These are phyloP conservation scores for Phytophthora nicotianae DNA, from an alignment of 352 stramenopile genomes.

Conservation along the genomic window DNA sequence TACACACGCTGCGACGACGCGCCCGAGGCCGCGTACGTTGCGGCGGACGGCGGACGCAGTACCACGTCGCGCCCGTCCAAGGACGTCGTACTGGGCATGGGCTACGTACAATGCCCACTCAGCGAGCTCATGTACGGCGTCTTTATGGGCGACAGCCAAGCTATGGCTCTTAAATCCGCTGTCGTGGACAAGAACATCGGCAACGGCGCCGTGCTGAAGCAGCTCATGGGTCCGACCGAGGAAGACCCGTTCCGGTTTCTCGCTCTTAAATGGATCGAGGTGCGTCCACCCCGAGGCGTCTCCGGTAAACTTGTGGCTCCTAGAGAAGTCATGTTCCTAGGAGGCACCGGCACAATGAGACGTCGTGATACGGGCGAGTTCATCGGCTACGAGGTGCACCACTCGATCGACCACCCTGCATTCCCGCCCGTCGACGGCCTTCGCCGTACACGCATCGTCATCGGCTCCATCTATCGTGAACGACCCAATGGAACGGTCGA, in stretches of 20 bases:
- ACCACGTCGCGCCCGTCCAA: constrained; percentile 37
- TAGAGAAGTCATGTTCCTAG: constrained; percentile 49
- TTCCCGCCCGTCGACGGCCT: constrained; percentile 43
- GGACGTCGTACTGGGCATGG: constrained; percentile 50
- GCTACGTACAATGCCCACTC: constrained; percentile 46
- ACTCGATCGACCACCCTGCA: constrained; percentile 55
- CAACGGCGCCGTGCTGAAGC: constrained; percentile 39
- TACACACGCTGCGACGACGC: constrained; percentile 37
- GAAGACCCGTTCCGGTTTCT: constrained; percentile 56
- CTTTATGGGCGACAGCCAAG: constrained; percentile 32
- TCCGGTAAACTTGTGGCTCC: constrained; percentile 40
- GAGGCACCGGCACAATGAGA: constrained; percentile 41
- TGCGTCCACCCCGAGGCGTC: constrained; percentile 29
- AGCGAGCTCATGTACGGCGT: constrained; percentile 55
- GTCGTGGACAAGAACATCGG: constrained; percentile 48
- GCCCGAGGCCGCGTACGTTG: constrained; percentile 37
- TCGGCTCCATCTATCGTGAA: constrained; percentile 39
- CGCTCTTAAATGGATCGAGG: constrained; percentile 46
- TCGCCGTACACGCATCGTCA: constrained; percentile 37
- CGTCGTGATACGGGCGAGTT: constrained; percentile 42
- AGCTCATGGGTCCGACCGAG: constrained; percentile 38
- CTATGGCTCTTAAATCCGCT: constrained; percentile 36
- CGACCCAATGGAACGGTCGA: constrained; percentile 38
- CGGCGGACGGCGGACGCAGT: constrained; percentile 30
- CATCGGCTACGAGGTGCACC: constrained; percentile 61